A percentile compares a stretch with the other conserved stretches of the same genome.
These are phyloP conservation scores for Coffea humblotiana DNA, from an alignment of 305 asterid species.

Conservation along the genomic window DNA sequence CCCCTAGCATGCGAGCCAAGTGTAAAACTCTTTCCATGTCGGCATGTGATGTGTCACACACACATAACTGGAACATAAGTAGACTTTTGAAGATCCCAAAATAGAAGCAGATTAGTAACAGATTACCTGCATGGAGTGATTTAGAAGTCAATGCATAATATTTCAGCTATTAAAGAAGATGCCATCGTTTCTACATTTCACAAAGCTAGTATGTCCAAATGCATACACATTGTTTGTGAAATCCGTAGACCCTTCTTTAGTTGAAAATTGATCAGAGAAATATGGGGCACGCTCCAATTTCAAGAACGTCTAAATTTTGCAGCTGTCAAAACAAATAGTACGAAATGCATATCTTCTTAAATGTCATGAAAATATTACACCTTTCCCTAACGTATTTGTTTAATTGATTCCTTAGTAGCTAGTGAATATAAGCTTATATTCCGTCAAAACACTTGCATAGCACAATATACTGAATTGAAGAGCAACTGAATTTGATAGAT, in stretches of 20 bases:
- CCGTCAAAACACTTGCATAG: not conserved
- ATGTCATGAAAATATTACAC: not conserved
- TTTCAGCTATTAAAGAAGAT: not conserved
- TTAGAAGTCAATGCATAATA: not conserved
- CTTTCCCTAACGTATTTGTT: too few relatives aligned
- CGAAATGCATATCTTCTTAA: not conserved
- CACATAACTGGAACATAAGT: too few relatives aligned
- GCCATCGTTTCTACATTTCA: not conserved
- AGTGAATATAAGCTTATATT: too few relatives aligned
- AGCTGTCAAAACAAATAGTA: not conserved
- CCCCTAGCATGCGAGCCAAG: too few relatives aligned
- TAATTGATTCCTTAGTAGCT: too few relatives aligned
- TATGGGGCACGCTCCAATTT: not conserved
- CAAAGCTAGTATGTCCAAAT: not conserved
- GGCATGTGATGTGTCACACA: too few relatives aligned
- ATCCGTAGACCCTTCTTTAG: not conserved
- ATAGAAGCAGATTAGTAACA: not conserved
- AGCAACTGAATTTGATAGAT: not conserved
- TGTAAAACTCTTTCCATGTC: too few relatives aligned
- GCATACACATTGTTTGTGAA: not conserved
- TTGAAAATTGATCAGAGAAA: not conserved
- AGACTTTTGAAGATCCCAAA: not conserved
- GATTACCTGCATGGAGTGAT: not conserved
- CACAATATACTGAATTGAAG: too few relatives aligned
- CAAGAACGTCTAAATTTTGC: not conserved